Base-by-base conservation (phyloP, 2,329 filamentous ascomycete genomes). In the Sporothrix protearum region DNA sequence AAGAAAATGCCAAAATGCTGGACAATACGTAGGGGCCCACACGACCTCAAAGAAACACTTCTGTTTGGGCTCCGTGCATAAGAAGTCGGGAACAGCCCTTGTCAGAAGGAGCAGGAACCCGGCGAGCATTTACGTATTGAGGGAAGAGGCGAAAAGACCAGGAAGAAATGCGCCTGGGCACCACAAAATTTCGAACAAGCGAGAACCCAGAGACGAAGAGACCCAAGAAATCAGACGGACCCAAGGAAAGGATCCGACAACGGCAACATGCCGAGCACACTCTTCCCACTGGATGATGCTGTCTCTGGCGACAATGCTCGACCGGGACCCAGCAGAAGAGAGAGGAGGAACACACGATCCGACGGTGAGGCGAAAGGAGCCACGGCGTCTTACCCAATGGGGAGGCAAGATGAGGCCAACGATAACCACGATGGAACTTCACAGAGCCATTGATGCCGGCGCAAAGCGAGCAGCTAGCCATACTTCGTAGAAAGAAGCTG, bases 61-160 rank as follows among this genome's bases (percentile, higher is more conserved):
- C 36, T 45, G 36, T 64, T 64, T 64, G 36, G 59, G 59, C 59
- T 28, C 59, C 36, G 59, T 64, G 59, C 59, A 64, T 64, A 22
- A 64, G 22, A 64, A 28, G 14, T n/a, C n/a, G 19, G 42, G 42
- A 5, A 47, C 42, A 14, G 10, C 59, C 59, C 55, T n/a, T 64
- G 59, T 64, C 36, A 39, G n/a, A 25, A 39, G 36, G 3, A 59
- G 30, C 7, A 36, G 55, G 30, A 59, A 59, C 55, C 19, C 28
- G 55, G 19, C 51, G 51, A 55, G 30, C 28, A 36, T n/a, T n/a
- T n/a, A n/a, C n/a, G n/a, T n/a, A n/a, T n/a, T 59, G 55, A 4
- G 45, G 39, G 25, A 36, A 42, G 59, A 25, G 8, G n/a, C 14
- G n/a, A 63, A 63, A 36, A 25, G 8, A n/a, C 49, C 22, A 12